Percentiles rank a stretch among this genome's conserved stretches.
Conservation (phyloP, 1,284 basidiomycete genomes). For the Tilletia setariae region DNA sequence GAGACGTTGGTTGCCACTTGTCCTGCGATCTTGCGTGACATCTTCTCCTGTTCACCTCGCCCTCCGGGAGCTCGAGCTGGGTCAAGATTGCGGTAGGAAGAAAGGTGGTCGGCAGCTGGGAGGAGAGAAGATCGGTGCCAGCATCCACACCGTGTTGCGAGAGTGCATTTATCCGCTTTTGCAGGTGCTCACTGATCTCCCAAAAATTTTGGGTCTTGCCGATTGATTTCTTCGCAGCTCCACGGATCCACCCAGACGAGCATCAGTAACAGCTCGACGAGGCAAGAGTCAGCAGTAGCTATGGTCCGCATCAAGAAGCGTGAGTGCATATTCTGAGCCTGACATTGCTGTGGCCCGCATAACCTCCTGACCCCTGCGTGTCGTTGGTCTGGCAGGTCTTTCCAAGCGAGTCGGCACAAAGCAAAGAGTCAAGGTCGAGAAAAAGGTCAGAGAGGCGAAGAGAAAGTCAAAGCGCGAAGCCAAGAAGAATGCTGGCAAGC, state of each 20-base stretch:
- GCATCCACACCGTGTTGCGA: constrained; percentile 3
- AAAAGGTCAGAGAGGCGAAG: constrained; percentile 51
- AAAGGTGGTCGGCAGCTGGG: not conserved
- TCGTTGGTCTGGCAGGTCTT: not conserved
- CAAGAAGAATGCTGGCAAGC: constrained; percentile 84
- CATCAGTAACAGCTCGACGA: too few relatives aligned
- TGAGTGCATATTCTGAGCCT: not conserved
- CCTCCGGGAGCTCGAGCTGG: too few relatives aligned
- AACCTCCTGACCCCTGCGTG: not conserved
- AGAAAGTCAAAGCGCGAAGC: constrained; percentile 61
- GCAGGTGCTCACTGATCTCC: not conserved
- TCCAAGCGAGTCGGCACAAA: constrained; percentile 16
- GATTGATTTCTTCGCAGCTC: not conserved
- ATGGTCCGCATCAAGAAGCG: constrained; percentile 16
- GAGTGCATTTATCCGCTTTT: not conserved
- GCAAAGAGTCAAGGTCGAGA: constrained; percentile 46
- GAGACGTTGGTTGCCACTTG: constrained; percentile 86
- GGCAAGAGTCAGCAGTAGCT: not conserved
- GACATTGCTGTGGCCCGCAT: not conserved
- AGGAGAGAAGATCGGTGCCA: not conserved
- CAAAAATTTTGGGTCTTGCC: constrained; percentile 4
- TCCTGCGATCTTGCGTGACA: constrained; percentile 78
- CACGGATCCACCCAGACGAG: too few relatives aligned
- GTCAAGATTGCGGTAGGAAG: not conserved
- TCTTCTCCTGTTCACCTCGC: constrained; percentile 54